phyloP scores from a whole-genome alignment of 805 yeast genomes.

The Lipomyces sp. region DNA sequence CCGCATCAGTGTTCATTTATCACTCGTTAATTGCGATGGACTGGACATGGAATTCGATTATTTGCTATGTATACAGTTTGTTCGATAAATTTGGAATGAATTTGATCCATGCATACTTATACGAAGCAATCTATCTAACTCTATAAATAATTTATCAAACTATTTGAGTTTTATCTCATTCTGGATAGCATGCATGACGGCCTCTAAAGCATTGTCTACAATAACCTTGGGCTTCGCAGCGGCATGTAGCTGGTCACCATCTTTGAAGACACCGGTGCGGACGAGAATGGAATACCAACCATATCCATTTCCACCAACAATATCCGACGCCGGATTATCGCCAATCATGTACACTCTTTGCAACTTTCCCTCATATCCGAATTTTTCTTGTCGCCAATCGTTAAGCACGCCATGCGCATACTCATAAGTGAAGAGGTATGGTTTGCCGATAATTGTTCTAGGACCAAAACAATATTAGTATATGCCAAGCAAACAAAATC shows the following conservation, averaged over 20 bases:
- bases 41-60: neutral
- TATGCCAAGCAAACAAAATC: neutral
- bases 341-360: constrained; percentile 90
- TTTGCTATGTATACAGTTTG: neutral
- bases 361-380: constrained; percentile 41
- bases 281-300: constrained; percentile 91
- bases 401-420: constrained; percentile 76
- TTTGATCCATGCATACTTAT: neutral
- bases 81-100: neutral
- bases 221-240: constrained; percentile 55
- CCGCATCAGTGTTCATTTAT: neutral
- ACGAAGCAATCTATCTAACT: neutral
- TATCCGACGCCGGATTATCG: constrained; percentile 93
- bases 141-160: neutral
- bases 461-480: neutral
- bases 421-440: constrained; percentile 76
- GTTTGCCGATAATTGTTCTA: constrained; percentile 77
- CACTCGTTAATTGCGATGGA: neutral
- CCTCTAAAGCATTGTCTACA: constrained; percentile 57
- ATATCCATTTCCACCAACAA: constrained; percentile 80
- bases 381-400: constrained; percentile 45
- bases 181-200: constrained; percentile 49
- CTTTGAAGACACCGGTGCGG: constrained; percentile 83
- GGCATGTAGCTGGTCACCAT: constrained; percentile 47
- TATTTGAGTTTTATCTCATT: constrained; percentile 13